Conservation (phyloP, 768 basidiomycete genomes). For the Kwoniella shandongensis region DNA sequence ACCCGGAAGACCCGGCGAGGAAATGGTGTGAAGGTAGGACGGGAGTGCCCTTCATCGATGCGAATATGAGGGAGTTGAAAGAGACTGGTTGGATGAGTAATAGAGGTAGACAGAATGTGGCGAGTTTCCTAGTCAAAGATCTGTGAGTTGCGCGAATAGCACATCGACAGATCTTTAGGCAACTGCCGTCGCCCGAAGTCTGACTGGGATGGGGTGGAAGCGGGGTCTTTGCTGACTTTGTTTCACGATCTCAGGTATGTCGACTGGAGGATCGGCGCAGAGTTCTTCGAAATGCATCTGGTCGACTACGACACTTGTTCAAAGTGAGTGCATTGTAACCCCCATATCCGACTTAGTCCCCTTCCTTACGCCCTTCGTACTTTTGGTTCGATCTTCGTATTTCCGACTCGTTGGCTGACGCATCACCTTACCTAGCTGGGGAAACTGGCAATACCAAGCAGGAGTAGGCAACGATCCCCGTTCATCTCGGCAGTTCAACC, state of each 20-base stretch:
- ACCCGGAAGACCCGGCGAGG: constrained; percentile 40
- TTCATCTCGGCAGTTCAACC: constrained; percentile 52
- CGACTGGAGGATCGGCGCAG: constrained; percentile 58
- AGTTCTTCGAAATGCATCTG: constrained; percentile 57
- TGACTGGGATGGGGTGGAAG: background rate
- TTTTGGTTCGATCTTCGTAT: too few relatives aligned
- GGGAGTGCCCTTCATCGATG: constrained; percentile 57
- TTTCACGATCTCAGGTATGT: constrained; percentile 45
- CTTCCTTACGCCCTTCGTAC: constrained; percentile 15
- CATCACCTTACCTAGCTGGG: constrained; percentile 38
- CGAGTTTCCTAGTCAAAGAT: constrained; percentile 56
- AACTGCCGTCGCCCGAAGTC: background rate
- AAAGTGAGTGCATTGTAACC: constrained; percentile 50
- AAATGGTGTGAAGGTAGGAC: constrained; percentile 54
- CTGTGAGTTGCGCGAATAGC: constrained; percentile 42
- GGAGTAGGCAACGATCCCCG: constrained; percentile 54
- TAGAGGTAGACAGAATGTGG: constrained; percentile 58
- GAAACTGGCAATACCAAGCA: constrained; percentile 51
- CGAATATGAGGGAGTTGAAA: constrained; percentile 54
- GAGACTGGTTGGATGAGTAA: constrained; percentile 56
- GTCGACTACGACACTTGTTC: constrained; percentile 65
- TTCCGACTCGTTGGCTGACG: too few relatives aligned
- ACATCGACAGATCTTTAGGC: too few relatives aligned
- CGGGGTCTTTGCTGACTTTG: background rate
- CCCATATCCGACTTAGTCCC: background rate